Evolutionary conservation across 2,329 filamentous ascomycete genomes (phyloP), one percentile per base, ranked within the genome.

Genomic region (Sporothrix schenckii): DNA sequence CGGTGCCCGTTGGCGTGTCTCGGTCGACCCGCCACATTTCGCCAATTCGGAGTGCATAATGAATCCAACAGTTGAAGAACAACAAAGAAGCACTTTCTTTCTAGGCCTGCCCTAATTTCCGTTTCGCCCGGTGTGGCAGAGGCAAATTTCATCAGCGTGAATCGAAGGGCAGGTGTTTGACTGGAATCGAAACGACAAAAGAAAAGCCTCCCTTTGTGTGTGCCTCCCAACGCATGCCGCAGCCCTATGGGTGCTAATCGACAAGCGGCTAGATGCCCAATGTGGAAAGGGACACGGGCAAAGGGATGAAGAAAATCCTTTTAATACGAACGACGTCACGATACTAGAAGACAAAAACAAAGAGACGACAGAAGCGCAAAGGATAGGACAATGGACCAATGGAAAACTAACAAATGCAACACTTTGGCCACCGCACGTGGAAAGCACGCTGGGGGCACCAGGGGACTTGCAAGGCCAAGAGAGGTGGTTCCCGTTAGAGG

Each of bases 1-100:
- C 34, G 65, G 49, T 21, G 65, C 21, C n/a, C 6, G 39, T 67
- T 67, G 49, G 34, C 13, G 21, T 67, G 65, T 56, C 65, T 67
- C 50, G 47, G 63, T 53, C 30, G 34, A 30, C 49, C 50, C 56
- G 34, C 65, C 7, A 34, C 34, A 9, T 34, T 34, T 53, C 49
- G 14, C 16, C 14, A 49, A 10, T 39, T 24, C 3, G 27, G 47
- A 70, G 53, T 52, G 16, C n/a, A 69, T 5, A 7, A 19, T 39
- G 27, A 47, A 50, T 6, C 34, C 9, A 7, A 19, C 13, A 14
- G 13, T 53, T 49, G 9, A 11, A n/a, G 52, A 44, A 65, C 49
- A 69, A 56, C 60, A 66, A 53, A 49, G 53, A 39, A 58, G 6
- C 24, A 10, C 30, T 54, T 44, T 19, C 49, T 50, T n/a, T 67